Evolutionary conservation across 2,329 filamentous ascomycete species (phyloP).

Genomic region (Colletotrichum scovillei): DNA sequence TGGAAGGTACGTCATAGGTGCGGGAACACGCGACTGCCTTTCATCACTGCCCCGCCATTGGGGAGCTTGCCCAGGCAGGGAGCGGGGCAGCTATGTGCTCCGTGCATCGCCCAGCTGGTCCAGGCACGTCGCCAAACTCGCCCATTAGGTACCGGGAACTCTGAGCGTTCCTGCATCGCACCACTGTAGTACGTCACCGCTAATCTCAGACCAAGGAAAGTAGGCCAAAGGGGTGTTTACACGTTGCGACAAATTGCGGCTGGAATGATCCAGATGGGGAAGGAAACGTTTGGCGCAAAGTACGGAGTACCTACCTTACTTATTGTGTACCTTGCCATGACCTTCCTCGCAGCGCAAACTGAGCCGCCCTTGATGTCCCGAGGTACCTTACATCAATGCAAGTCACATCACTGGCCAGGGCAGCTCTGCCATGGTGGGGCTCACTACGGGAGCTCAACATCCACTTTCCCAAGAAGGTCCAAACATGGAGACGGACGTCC

Average conservation of each 20-base stretch:
- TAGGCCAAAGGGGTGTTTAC: slow-evolving; percentile 28
- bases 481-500: slow-evolving; percentile 1
- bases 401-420: slow-evolving; percentile 7
- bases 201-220: slow-evolving; percentile 26
- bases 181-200: slow-evolving; percentile 33
- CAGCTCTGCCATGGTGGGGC: slow-evolving; percentile 15
- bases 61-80: slow-evolving; percentile 30
- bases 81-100: slow-evolving; percentile 30
- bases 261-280: slow-evolving; percentile 31
- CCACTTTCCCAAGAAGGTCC: background rate
- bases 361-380: background rate
- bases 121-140: slow-evolving; percentile 19
- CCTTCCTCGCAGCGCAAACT: background rate
- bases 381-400: slow-evolving; percentile 19
- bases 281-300: slow-evolving; percentile 8
- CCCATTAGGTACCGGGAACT: slow-evolving; percentile 28
- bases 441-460: slow-evolving; percentile 8
- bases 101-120: slow-evolving; percentile 17
- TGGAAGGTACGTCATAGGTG: slow-evolving; percentile 37
- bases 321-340: no score
- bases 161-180: slow-evolving; percentile 34
- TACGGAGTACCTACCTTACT: background rate
- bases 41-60: slow-evolving; percentile 36
- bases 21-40: slow-evolving; percentile 35
- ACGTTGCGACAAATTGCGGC: slow-evolving; percentile 31